phyloP scores from a whole-genome alignment of 305 asterid genomes.

The Fraxinus baroniana region DNA sequence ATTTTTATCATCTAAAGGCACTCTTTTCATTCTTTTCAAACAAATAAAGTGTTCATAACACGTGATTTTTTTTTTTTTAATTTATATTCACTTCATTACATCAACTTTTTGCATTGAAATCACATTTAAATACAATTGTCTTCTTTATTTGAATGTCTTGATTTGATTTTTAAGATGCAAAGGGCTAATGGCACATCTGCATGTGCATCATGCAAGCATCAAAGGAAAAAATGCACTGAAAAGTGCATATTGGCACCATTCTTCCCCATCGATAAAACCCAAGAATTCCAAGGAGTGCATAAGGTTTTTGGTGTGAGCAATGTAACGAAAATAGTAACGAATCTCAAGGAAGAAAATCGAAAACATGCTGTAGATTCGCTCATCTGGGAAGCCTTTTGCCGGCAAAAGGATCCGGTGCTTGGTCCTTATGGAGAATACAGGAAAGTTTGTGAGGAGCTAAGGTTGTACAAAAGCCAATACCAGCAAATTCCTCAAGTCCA shows the following conservation, averaged over 20 bases:
- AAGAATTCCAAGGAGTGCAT: slow-evolving; percentile 77
- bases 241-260: slow-evolving; percentile 61
- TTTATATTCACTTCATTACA: slow-evolving; percentile 18
- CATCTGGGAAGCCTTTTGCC: slow-evolving; percentile 73
- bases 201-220: slow-evolving; percentile 97
- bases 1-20: slow-evolving; percentile 28
- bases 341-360: slow-evolving; percentile 43
- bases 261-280: slow-evolving; percentile 50
- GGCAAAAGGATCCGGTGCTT: slow-evolving; percentile 61
- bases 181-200: slow-evolving; percentile 49
- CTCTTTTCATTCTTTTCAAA: slow-evolving; percentile 44
- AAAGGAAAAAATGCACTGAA: slow-evolving; percentile 73
- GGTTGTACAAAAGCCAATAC: slow-evolving; percentile 46
- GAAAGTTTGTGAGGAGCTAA: slow-evolving; percentile 54
- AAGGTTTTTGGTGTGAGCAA: slow-evolving; percentile 82
- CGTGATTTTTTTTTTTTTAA: not conserved
- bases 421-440: slow-evolving; percentile 69
- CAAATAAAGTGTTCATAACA: slow-evolving; percentile 16
- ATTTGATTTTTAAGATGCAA: slow-evolving; percentile 33
- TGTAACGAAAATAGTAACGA: slow-evolving; percentile 47
- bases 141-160: not conserved
- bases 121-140: not conserved
- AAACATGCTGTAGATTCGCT: slow-evolving; percentile 57
- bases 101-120: not conserved
- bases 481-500: slow-evolving; percentile 38